phyloP scores from a whole-genome alignment of 805 yeast species.

The Candida mattraensis region DNA sequence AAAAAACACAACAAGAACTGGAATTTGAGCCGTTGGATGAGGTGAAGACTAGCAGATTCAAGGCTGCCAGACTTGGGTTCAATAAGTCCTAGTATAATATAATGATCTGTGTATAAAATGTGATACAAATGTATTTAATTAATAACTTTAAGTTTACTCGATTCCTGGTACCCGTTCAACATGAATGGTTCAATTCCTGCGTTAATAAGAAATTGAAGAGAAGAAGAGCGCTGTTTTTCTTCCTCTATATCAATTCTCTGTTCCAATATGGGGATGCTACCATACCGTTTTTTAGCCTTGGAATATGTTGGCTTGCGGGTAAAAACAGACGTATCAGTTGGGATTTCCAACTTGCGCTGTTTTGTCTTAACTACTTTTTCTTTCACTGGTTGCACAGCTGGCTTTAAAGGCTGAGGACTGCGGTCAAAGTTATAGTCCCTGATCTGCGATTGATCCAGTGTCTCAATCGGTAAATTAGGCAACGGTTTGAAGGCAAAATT shows the following conservation, averaged over 20 bases:
- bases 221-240: conserved; percentile 19
- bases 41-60: conserved; percentile 64
- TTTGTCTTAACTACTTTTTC: not conserved
- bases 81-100: conserved; percentile 2
- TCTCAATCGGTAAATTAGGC: conserved; percentile 26
- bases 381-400: conserved; percentile 4
- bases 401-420: conserved; percentile 6
- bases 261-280: conserved; percentile 13
- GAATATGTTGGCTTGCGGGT: conserved; percentile 25
- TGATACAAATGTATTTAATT: conserved; percentile 12
- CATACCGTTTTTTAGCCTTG: conserved; percentile 12
- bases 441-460: conserved; percentile 21
- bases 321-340: conserved; percentile 25
- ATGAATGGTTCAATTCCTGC: conserved; percentile 31
- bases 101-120: not conserved
- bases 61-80: conserved; percentile 46
- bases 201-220: conserved; percentile 22
- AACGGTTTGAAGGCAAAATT: conserved; percentile 13
- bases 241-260: conserved; percentile 7
- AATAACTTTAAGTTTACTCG: conserved; percentile 18
- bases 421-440: conserved; percentile 20
- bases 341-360: conserved; percentile 9
- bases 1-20: conserved; percentile 45
- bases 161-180: conserved; percentile 30
- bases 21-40: conserved; percentile 73